Base-by-base conservation (phyloP, 1,284 basidiomycete species). In the Porodaedalea pini region DNA sequence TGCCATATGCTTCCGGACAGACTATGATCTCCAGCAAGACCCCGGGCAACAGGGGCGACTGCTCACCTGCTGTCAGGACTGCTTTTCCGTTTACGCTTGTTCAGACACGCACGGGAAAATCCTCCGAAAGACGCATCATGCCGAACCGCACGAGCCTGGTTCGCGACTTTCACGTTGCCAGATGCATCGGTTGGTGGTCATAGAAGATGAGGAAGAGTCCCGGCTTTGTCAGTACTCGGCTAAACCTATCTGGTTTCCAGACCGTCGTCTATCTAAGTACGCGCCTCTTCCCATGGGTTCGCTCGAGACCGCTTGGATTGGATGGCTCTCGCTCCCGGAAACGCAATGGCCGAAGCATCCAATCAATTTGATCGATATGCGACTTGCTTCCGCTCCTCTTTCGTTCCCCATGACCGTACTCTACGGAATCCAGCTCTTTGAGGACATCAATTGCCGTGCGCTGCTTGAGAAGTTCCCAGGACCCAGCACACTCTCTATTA, bases 381-480 rank as follows among this genome's bases (percentile, higher is more conserved):
- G 49, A 8, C 4, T 23, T 17, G 11, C 36, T 15, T 37, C 49
- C 13, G 31, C 34, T 11, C 15, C 31, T 15, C 49, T 51, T 10
- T 17, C 40, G 3, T 43, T 43, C 13, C 51, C 51, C 10, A 29
- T 53, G 27, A 53, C 51, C 7, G 39, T 53, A n/a, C 23, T 43
- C 10, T 31, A 53, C 17, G 51, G 40, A 17, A 53, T 53, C 37
- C 25, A 53, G 39, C n/a, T 31, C 4, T 53, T 53, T 34, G 51
- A 53, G 19, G 8, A 32, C 25, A 13, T 21, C 6, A n/a, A 17
- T 5, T 17, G 23, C 6, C 13, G 37, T 19, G 17, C 39, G 8
- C 34, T 19, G 19, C 17, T 37, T 4, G 49, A 39, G 4, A 19
- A 27, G 2, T 5, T 19, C 11, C 49, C 49, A 13, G 49, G 49